These are phyloP conservation scores for Hypholoma fasciculare DNA, from an alignment of 768 basidiomycete genomes.

Conservation along the genomic window DNA sequence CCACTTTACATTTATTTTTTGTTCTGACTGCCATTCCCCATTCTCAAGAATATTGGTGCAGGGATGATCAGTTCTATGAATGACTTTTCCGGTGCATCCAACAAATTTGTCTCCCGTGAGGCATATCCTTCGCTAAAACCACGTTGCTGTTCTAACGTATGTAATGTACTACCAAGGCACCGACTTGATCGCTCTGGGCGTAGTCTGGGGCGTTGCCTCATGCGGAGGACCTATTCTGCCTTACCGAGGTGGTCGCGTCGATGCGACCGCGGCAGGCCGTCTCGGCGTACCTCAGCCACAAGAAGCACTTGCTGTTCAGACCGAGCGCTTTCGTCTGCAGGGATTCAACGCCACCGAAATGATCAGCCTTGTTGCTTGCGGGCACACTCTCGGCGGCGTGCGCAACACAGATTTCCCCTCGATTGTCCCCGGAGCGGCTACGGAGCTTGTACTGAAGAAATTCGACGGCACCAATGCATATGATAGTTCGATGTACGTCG, in stretches of 20 bases:
- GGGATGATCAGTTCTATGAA: slow-evolving; percentile 36
- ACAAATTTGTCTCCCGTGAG: slow-evolving; percentile 42
- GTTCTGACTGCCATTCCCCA: neutral
- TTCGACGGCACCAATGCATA: slow-evolving; percentile 36
- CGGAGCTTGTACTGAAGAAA: slow-evolving; percentile 21
- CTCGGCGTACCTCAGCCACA: slow-evolving; percentile 40
- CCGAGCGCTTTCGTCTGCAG: slow-evolving; percentile 32
- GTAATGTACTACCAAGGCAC: slow-evolving; percentile 27
- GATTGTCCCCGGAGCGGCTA: slow-evolving; percentile 21
- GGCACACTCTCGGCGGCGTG: slow-evolving; percentile 45
- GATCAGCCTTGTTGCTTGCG: slow-evolving; percentile 46
- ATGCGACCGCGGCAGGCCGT: slow-evolving; percentile 36
- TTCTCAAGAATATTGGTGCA: slow-evolving; percentile 35
- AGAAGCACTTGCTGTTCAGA: slow-evolving; percentile 33
- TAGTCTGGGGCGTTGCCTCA: slow-evolving; percentile 34
- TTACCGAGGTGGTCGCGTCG: slow-evolving; percentile 41
- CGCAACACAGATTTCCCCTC: slow-evolving; percentile 39
- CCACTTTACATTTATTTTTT: neutral
- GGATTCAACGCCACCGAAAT: slow-evolving; percentile 43
- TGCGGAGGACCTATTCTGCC: slow-evolving; percentile 46
- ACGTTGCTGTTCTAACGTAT: neutral
- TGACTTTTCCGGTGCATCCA: slow-evolving; percentile 36
- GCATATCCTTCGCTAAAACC: neutral
- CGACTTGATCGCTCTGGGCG: slow-evolving; percentile 41
- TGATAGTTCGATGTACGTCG: slow-evolving; percentile 36